Evolutionary conservation across 306 rosid species (phyloP), one percentile per base, ranked within the genome.

Genomic region (Luffa aegyptiaca): DNA sequence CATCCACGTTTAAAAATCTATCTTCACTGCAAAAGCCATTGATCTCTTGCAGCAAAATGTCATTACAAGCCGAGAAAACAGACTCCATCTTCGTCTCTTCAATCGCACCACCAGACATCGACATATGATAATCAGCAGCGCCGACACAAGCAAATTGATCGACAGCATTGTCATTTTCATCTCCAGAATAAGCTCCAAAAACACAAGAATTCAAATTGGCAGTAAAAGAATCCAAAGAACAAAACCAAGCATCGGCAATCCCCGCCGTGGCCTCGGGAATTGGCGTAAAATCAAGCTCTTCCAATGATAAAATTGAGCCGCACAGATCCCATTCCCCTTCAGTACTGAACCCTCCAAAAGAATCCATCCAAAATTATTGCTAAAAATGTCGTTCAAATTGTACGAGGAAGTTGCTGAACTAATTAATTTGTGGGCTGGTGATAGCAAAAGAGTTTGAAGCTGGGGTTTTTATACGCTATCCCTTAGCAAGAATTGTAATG

Each of bases 41-140:
- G 18, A 71, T 71, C 39, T 85, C 96, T 72, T 79, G 91, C 81
- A 85, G 46, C 62, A 80, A 81, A 83, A 78, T 75, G 82, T 88
- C 80, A 42, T 5, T 42, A 80, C 81, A 73, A 1, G 76, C 81
- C 1, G 94, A 85, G 44, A 84, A 51, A 68, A 84, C 80, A 37
- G 90, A 80, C 36, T 81, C 84, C 69, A 81, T 81, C 0, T 36
- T 42, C 17, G 42, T 42, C 14, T 41, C 18, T 5, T 68, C 75
- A 58, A 21, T 21, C 0, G 12, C 64, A 71, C 63, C 85, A 59
- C 10, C 61, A 42, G 33, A 18, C 20, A 56, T 26, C 35, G 49
- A 39, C 6, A 65, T 39, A 39, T 66, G 33, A 66, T 71, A 13
- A 66, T 66, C 33, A 69, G 36, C 37, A 44, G 5, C 20, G 5